phyloP scores from a whole-genome alignment of 345 rosid genomes.

The Salix dunnii region DNA sequence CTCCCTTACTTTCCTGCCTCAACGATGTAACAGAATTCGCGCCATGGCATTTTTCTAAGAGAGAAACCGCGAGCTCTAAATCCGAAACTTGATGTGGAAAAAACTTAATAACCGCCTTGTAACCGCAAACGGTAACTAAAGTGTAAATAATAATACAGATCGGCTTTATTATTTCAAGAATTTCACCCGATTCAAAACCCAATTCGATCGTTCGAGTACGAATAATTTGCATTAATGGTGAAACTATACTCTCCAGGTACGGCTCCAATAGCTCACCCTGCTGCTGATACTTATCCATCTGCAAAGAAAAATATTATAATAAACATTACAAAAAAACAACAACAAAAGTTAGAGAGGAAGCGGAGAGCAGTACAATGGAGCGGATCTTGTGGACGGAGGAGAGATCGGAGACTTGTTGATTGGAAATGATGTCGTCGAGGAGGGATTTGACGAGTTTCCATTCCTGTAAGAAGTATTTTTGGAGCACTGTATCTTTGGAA shows the following conservation, averaged over 20 bases:
- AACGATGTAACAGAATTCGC: slow-evolving; percentile 50
- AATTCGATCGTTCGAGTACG: slow-evolving; percentile 52
- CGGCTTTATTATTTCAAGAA: slow-evolving; percentile 63
- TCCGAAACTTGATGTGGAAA: slow-evolving; percentile 95
- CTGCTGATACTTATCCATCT: slow-evolving; percentile 93
- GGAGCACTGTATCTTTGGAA: slow-evolving; percentile 65
- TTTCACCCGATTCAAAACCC: slow-evolving; percentile 50
- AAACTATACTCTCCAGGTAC: slow-evolving; percentile 74
- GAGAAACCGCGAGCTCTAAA: slow-evolving; percentile 81
- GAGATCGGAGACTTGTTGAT: slow-evolving; percentile 56
- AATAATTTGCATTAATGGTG: slow-evolving; percentile 74
- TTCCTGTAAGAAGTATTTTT: slow-evolving; percentile 75
- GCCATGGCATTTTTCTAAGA: slow-evolving; percentile 75
- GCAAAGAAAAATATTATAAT: slow-evolving; percentile 9
- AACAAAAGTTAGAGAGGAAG: not conserved
- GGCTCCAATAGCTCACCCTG: slow-evolving; percentile 90
- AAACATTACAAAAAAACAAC: not conserved
- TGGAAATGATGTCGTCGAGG: slow-evolving; percentile 59
- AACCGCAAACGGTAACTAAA: slow-evolving; percentile 83
- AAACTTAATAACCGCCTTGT: slow-evolving; percentile 80
- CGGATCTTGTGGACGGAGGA: slow-evolving; percentile 70
- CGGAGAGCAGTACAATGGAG: slow-evolving; percentile 53
- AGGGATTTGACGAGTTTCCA: slow-evolving; percentile 79
- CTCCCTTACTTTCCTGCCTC: slow-evolving; percentile 93
- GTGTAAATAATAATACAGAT: slow-evolving; percentile 73